Percentiles rank a stretch among this genome's conserved stretches.
Conservation (phyloP, 2,329 filamentous ascomycete genomes). For the Fusarium citri region DNA sequence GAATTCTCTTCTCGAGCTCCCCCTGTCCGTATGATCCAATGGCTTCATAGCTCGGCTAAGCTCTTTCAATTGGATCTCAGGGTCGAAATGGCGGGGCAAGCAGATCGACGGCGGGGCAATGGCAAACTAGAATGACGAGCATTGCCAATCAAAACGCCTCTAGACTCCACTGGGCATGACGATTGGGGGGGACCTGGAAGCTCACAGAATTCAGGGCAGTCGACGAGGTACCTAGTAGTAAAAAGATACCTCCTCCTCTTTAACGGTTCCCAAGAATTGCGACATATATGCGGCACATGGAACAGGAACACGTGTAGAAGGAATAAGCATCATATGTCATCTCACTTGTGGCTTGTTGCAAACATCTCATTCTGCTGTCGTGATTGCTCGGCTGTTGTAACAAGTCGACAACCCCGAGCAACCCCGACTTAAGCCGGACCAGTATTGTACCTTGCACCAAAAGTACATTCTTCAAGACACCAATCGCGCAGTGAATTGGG, state of each 20-base stretch:
- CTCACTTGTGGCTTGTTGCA: not conserved
- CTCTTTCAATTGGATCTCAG: conserved; percentile 40
- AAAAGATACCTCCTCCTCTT: conserved; percentile 20
- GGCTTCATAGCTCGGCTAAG: conserved; percentile 36
- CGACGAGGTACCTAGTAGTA: conserved; percentile 1
- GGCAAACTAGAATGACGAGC: conserved; percentile 39
- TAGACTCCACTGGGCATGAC: conserved; percentile 44
- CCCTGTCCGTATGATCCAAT: conserved; percentile 29
- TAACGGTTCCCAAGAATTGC: not conserved
- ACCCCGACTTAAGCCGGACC: not conserved
- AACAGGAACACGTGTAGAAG: conserved; percentile 12
- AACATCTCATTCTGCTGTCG: conserved; percentile 12
- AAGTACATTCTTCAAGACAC: not conserved
- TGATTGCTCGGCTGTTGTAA: conserved; percentile 2
- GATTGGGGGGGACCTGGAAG: conserved; percentile 39
- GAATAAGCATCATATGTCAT: not conserved
- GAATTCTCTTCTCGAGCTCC: conserved; percentile 38
- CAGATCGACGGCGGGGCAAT: conserved; percentile 47
- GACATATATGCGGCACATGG: not conserved
- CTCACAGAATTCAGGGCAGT: conserved; percentile 32
- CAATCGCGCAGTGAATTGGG: not conserved
- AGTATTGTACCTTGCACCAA: not conserved
- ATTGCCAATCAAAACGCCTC: conserved; percentile 39
- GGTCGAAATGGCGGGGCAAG: conserved; percentile 44
- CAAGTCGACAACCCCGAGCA: not conserved